Evolutionary conservation across 345 rosid species (phyloP).

Genomic region (Clarkia xantiana): DNA sequence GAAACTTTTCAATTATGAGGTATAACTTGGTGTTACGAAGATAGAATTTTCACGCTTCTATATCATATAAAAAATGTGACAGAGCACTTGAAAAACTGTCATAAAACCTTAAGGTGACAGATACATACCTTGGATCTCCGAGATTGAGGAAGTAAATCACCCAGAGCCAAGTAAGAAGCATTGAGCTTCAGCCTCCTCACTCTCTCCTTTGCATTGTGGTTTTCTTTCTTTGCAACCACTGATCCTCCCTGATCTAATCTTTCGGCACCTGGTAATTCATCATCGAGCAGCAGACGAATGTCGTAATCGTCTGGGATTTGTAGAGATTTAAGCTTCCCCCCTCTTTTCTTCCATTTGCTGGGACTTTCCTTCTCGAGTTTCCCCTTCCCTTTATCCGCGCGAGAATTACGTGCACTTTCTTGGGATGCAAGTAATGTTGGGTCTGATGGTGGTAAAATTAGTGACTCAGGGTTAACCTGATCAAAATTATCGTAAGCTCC

Average conservation of each 20-base stretch:
- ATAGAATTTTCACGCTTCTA: no score
- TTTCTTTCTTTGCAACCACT: conserved; percentile 10
- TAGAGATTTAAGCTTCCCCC: neutral
- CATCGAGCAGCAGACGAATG: no score
- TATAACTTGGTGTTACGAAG: neutral
- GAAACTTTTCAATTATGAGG: neutral
- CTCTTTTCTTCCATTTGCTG: neutral
- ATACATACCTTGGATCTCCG: conserved; percentile 17
- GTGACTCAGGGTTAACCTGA: neutral
- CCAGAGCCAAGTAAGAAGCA: conserved; percentile 19
- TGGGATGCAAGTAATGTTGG: neutral
- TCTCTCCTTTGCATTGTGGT: conserved; percentile 29
- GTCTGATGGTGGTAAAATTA: neutral
- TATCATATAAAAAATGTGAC: no score
- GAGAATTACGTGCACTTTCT: neutral
- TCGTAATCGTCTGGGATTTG: no score
- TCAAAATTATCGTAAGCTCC: no score
- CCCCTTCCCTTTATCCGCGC: neutral
- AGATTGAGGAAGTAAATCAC: conserved; percentile 19
- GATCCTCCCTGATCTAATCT: neutral
- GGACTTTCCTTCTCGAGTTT: neutral
- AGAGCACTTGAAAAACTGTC: no score
- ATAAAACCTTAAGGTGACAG: no score
- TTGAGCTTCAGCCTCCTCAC: conserved; percentile 23
- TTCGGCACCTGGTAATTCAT: neutral